Conservation (phyloP, 805 yeast species). For the Hanseniaspora thailandica region DNA sequence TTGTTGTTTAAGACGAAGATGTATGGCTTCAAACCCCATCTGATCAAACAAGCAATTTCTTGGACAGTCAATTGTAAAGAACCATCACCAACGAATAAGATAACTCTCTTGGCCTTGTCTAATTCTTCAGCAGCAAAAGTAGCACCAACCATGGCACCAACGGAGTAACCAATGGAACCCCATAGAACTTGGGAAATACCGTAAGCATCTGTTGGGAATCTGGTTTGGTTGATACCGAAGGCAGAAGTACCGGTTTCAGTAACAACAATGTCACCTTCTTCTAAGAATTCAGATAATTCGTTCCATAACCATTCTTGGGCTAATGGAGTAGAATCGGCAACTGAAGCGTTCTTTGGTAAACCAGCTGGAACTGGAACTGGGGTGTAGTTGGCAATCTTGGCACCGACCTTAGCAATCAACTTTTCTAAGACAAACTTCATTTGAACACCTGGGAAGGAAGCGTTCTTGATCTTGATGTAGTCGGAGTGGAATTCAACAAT, state of each 20-base stretch:
- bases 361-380: slow-evolving; percentile 46
- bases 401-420: slow-evolving; percentile 31
- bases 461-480: slow-evolving; percentile 56
- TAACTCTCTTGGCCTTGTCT: slow-evolving; percentile 49
- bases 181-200: slow-evolving; percentile 67
- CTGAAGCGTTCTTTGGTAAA: slow-evolving; percentile 36
- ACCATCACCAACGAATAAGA: slow-evolving; percentile 64
- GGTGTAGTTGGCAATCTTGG: slow-evolving; percentile 33
- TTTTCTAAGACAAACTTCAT: slow-evolving; percentile 47
- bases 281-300: slow-evolving; percentile 48
- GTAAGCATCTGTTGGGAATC: slow-evolving; percentile 48
- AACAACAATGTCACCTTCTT: slow-evolving; percentile 54
- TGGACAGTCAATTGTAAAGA: slow-evolving; percentile 64
- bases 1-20: slow-evolving; percentile 58
- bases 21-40: slow-evolving; percentile 57
- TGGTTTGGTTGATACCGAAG: slow-evolving; percentile 55
- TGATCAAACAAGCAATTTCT: slow-evolving; percentile 57
- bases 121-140: slow-evolving; percentile 55
- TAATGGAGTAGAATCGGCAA: slow-evolving; percentile 35
- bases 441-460: slow-evolving; percentile 60
- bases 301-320: slow-evolving; percentile 64
- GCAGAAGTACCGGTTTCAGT: slow-evolving; percentile 70
- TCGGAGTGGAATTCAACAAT: slow-evolving; percentile 71
- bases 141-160: slow-evolving; percentile 60
- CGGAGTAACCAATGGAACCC: slow-evolving; percentile 65